phyloP scores from a whole-genome alignment of 2,329 filamentous ascomycete genomes.

The Dothideomycetidae sp. region DNA sequence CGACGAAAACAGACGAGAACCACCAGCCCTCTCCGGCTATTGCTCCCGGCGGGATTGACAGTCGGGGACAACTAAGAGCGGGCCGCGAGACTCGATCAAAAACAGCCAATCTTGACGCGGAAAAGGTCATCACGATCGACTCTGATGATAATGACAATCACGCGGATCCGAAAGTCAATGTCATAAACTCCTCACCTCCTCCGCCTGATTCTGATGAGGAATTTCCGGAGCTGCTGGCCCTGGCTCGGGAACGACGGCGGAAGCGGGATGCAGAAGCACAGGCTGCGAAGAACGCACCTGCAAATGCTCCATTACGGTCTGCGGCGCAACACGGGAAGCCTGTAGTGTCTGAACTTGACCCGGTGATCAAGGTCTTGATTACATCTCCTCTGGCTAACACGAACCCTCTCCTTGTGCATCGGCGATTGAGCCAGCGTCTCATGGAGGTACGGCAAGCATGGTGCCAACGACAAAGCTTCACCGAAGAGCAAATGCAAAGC shows the following conservation, averaged over 20 bases:
- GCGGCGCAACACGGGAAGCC: conserved; percentile 9
- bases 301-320: conserved; percentile 3
- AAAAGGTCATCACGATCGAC: neutral
- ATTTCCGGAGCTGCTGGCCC: conserved; percentile 27
- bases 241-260: conserved; percentile 27
- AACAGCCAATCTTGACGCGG: neutral
- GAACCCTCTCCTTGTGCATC: conserved; percentile 46
- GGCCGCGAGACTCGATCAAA: neutral
- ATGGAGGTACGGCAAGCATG: conserved; percentile 54
- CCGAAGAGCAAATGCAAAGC: conserved; percentile 33
- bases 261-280: conserved; percentile 16
- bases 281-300: conserved; percentile 11
- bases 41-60: conserved; percentile 7
- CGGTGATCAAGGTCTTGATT: conserved; percentile 50
- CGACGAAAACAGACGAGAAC: conserved; percentile 2
- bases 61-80: neutral
- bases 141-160: neutral
- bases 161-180: neutral
- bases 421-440: conserved; percentile 53
- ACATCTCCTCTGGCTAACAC: conserved; percentile 50
- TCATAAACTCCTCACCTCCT: neutral
- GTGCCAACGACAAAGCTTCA: conserved; percentile 47
- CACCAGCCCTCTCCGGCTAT: conserved; percentile 7
- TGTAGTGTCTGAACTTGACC: conserved; percentile 24
- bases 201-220: conserved; percentile 28